Base-by-base conservation (phyloP, 83 land plant genomes). In the Thuja plicata region DNA sequence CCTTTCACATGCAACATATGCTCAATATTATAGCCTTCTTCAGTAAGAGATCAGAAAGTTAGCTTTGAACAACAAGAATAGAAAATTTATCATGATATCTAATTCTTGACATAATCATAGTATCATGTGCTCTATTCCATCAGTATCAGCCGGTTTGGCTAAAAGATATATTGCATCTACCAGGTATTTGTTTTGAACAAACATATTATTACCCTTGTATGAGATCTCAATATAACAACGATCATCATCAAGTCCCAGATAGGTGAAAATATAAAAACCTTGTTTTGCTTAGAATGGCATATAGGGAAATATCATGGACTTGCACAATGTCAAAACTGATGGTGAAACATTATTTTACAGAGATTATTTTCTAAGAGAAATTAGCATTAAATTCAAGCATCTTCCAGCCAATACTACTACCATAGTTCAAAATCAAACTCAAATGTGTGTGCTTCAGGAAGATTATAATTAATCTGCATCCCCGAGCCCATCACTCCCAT, bases 401-500 rank as follows among this genome's bases (percentile, higher is more conserved):
- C 46, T 30, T 27, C 85, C 34, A 46, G 32, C 43, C 85, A 46
- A 83, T 83, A 45, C 55, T 45, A 12, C 30, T 30, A 83, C 15
- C 3, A 83, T 3, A 40, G 55, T 45, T 83, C 85, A 83, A 12
- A 4, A 45, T 46, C 32, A 48, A 41, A 46, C 52, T 83, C 85
- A 83, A 46, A 10, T 8, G 85, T 43, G 35, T 13, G 30, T n/a
- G 8, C 10, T n/a, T 83, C 34, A 17, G 5, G 35, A 9, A 10
- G 54, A 86, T 57, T 62, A 37, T 10, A 86, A 19, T 93, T 89
- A 98, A 87, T 98, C 99, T 48, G 99, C 99, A 91, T 98, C 99
- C 12, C 99, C 99, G 57, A 98, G 93, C 16, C 99, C 99, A 91
- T 98, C 99, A 88, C 98, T 97, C 8, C 99, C 99, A 94, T 98